Evolutionary conservation across 768 basidiomycete genomes (phyloP).

Genomic region (Cyclocybe cylindracea): DNA sequence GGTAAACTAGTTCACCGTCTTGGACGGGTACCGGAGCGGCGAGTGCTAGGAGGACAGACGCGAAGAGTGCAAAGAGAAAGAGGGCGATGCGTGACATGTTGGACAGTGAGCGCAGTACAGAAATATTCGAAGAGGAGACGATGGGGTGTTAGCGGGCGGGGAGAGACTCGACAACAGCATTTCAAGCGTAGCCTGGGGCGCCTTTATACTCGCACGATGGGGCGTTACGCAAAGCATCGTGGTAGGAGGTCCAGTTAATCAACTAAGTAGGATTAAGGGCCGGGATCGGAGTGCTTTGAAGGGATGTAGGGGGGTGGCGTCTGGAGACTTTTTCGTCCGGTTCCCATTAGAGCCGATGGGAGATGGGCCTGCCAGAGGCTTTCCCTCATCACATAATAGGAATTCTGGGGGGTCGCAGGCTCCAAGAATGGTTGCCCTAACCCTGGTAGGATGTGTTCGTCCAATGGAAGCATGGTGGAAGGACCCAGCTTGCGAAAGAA

Average conservation of each 20-base stretch:
- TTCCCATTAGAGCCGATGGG: no score
- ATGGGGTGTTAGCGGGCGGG: constrained; percentile 7
- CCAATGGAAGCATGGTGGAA: neutral
- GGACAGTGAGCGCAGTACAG: constrained; percentile 2
- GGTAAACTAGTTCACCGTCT: constrained; percentile 27
- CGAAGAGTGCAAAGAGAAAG: constrained; percentile 39
- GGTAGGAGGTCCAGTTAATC: constrained; percentile 5
- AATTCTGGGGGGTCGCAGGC: no score
- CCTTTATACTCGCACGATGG: constrained; percentile 20
- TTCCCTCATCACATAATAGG: no score
- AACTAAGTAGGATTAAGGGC: constrained; percentile 13
- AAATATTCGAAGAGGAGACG: constrained; percentile 2
- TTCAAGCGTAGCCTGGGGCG: constrained; percentile 8
- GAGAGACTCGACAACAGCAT: constrained; percentile 6
- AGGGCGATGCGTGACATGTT: constrained; percentile 41
- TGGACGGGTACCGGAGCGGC: constrained; percentile 47
- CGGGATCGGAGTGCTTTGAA: constrained; percentile 5
- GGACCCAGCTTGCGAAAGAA: no score
- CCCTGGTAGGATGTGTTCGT: neutral
- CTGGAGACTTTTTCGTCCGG: neutral
- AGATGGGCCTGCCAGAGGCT: no score
- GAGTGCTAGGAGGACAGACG: constrained; percentile 39
- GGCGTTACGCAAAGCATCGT: constrained; percentile 22
- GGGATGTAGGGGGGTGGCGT: constrained; percentile 3
- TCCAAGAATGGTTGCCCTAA: neutral